Base-by-base conservation (phyloP, 2,329 filamentous ascomycete species). In the Fusarium napiforme region DNA sequence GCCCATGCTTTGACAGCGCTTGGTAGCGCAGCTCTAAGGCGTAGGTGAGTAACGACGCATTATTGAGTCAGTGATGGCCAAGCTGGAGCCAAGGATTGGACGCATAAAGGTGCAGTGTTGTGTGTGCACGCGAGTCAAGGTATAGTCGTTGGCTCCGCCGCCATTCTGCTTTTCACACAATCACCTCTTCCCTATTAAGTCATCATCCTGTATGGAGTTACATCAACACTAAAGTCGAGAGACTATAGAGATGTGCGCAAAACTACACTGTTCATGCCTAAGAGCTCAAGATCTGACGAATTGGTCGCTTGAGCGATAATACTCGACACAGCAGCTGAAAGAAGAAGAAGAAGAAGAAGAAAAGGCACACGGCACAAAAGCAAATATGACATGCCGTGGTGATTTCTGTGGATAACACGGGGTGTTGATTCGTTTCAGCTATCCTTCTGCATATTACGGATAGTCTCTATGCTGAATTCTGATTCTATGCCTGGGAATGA, bases 1-100 rank as follows among this genome's bases (percentile, higher is more conserved):
- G 42, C 36, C 39, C 58, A 34, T 40, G 63, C 43, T 72, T 74
- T 74, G 71, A 74, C 71, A 74, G 71, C 71, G 46, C 63, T 71
- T 65, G 49, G 63, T 71, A 60, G 42, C 55, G 59, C 58, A 64
- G 58, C 71, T 62, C 23, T 37, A 55, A 40, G 40, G 64, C 64
- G 36, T 53, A 34, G n/a, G 37, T 42, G 26, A 52, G 46, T 37
- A 61, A 36, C 34, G 30, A 55, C 45, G 26, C 45, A 47, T 58
- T 43, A 46, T n/a, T 62, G 50, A 57, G 32, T 43, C 34, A 55
- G 43, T 53, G n/a, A 34, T 23, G 37, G 30, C 42, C 50, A 59
- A 73, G 46, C 21, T 50, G 28, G 28, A 42, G 34, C 43, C 52
- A 46, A 59, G 47, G 32, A 53, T 30, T 47, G 39, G 37, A 70